A percentile compares a stretch with the other conserved stretches of the same genome.
Evolutionary conservation across 257 asterid species (phyloP).

Genomic region (Solanum virginianum): DNA sequence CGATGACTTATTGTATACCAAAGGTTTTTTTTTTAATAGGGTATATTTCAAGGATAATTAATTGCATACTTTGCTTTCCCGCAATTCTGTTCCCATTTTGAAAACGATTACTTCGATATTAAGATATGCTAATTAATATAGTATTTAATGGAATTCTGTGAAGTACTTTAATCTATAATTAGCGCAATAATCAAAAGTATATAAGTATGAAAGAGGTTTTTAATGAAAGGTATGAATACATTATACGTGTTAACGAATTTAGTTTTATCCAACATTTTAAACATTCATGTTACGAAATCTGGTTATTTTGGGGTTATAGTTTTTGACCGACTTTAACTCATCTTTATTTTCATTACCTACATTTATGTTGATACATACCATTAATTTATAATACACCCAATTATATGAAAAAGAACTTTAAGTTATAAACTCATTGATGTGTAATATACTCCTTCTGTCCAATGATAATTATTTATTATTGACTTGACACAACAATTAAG

Average conservation of each 20-base stretch:
- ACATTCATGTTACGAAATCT: not conserved
- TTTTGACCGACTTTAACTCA: not conserved
- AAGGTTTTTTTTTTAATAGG: not conserved
- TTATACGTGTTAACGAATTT: not conserved
- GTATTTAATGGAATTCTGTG: not conserved
- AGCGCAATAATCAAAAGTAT: not conserved
- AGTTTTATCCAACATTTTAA: not conserved
- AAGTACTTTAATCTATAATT: not conserved
- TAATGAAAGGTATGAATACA: not conserved
- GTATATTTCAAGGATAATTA: not conserved
- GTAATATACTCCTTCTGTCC: no score
- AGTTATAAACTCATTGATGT: no score
- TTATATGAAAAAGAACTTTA: no score
- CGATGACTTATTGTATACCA: not conserved
- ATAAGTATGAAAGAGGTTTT: not conserved
- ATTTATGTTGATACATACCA: not conserved
- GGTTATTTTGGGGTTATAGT: no score
- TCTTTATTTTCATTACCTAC: not conserved
- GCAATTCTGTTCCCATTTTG: not conserved
- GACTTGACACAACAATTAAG: no score
- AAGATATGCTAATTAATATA: not conserved
- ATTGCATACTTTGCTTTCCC: conserved; percentile 1
- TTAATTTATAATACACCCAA: not conserved
- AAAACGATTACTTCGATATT: not conserved
- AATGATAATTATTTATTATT: no score